Conservation (phyloP, 257 asterid genomes). For the Forsythia viridissima region DNA sequence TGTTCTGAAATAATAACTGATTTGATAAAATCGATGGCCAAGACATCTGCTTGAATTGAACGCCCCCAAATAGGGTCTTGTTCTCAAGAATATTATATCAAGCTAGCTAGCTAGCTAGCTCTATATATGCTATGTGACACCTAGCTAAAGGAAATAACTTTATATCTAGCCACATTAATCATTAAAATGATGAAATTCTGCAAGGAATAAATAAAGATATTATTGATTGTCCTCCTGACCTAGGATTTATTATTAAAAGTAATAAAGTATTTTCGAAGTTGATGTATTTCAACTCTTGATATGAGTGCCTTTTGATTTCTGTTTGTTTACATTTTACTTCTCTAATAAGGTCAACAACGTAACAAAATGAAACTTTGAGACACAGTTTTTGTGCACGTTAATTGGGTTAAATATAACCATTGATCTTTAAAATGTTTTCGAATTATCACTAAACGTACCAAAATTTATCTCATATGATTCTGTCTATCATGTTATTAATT, state of each 20-base stretch:
- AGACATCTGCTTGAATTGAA: neutral
- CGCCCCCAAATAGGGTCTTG: neutral
- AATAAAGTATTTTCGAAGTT: neutral
- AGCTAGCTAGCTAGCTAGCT: neutral
- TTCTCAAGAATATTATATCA: neutral
- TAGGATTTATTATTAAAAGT: neutral
- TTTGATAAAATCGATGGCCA: neutral
- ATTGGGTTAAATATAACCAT: too few species aligned
- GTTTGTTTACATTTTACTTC: too few species aligned
- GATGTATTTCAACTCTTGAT: too few species aligned
- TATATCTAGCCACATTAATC: neutral
- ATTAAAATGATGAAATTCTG: neutral
- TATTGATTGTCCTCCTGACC: neutral
- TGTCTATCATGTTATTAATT: too few species aligned
- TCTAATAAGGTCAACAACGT: too few species aligned
- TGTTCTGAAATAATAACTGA: neutral
- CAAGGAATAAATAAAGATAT: neutral
- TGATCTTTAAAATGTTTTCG: too few species aligned
- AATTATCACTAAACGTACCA: too few species aligned
- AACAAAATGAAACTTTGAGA: too few species aligned
- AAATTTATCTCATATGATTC: too few species aligned
- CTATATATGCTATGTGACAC: neutral
- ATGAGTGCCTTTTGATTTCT: too few species aligned
- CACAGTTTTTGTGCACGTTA: too few species aligned
- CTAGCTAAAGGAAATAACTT: neutral